Evolutionary conservation across 768 basidiomycete species (phyloP).

Genomic region (Chlorophyllum brunneum): DNA sequence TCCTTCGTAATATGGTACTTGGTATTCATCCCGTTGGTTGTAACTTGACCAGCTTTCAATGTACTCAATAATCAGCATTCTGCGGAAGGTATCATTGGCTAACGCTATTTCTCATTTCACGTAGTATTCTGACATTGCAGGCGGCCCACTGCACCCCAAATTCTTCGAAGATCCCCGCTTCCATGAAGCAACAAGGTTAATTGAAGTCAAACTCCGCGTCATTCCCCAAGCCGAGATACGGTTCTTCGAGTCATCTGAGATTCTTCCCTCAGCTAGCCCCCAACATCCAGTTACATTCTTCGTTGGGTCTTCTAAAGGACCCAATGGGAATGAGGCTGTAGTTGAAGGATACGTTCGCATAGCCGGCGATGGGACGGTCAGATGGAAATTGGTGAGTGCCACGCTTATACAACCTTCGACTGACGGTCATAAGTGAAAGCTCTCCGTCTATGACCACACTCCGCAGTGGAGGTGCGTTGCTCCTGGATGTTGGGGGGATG

Average conservation of each 20-base stretch:
- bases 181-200: slow-evolving; percentile 61
- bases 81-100: slow-evolving; percentile 10
- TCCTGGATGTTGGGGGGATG: background rate
- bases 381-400: slow-evolving; percentile 57
- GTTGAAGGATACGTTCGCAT: slow-evolving; percentile 50
- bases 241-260: slow-evolving; percentile 21
- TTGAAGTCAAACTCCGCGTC: slow-evolving; percentile 52
- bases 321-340: slow-evolving; percentile 38
- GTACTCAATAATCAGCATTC: slow-evolving; percentile 25
- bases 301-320: slow-evolving; percentile 39
- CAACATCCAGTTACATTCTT: slow-evolving; percentile 44
- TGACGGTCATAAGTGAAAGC: slow-evolving; percentile 29
- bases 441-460: slow-evolving; percentile 46
- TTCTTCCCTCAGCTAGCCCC: slow-evolving; percentile 14
- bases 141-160: slow-evolving; percentile 34
- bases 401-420: background rate
- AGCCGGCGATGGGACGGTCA: slow-evolving; percentile 40
- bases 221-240: slow-evolving; percentile 30
- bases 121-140: slow-evolving; percentile 31
- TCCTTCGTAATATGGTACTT: background rate
- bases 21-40: background rate
- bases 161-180: slow-evolving; percentile 56
- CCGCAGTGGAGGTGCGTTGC: slow-evolving; percentile 56
- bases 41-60: slow-evolving; percentile 37
- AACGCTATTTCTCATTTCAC: slow-evolving; percentile 2